Evolutionary conservation across 2,329 filamentous ascomycete species (phyloP).

Genomic region (Aspergillus melleus): DNA sequence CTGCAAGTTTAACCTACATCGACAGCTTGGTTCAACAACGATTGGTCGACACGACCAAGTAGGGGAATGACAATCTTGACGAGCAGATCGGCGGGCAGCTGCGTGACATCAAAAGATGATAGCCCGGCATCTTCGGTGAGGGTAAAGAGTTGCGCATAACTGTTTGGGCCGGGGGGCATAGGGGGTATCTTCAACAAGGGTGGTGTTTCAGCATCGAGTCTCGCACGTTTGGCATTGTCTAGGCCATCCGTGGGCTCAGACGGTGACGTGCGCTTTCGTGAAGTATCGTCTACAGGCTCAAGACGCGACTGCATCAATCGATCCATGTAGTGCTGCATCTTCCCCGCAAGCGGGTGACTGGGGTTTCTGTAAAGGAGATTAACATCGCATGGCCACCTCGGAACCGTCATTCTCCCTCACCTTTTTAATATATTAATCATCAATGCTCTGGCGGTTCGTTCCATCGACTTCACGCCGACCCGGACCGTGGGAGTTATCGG

Average conservation of each 20-base stretch:
- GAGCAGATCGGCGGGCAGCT: constrained; percentile 72
- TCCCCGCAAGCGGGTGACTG: constrained; percentile 69
- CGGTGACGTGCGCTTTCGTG: constrained; percentile 72
- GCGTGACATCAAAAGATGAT: constrained; percentile 78
- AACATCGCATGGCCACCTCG: constrained; percentile 10
- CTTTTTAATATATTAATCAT: constrained; percentile 80
- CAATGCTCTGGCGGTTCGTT: constrained; percentile 83
- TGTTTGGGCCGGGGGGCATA: constrained; percentile 72
- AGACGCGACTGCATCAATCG: constrained; percentile 74
- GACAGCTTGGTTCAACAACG: constrained; percentile 70
- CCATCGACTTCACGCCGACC: constrained; percentile 88
- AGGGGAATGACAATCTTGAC: constrained; percentile 80
- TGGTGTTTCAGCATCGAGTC: constrained; percentile 58
- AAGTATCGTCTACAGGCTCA: constrained; percentile 75
- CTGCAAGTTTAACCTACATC: constrained; percentile 51
- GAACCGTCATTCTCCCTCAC: constrained; percentile 46
- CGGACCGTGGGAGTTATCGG: constrained; percentile 76
- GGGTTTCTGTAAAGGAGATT: constrained; percentile 62
- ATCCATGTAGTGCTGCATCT: constrained; percentile 86
- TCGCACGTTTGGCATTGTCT: constrained; percentile 79
- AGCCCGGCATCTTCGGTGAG: constrained; percentile 74
- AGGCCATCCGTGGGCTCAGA: constrained; percentile 69
- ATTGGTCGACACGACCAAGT: constrained; percentile 68
- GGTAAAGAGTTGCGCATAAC: constrained; percentile 80
- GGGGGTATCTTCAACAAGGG: constrained; percentile 62